Evolutionary conservation across 2,329 filamentous ascomycete species (phyloP), one percentile per base, ranked within the genome.

Genomic region (Ascochyta fabae): DNA sequence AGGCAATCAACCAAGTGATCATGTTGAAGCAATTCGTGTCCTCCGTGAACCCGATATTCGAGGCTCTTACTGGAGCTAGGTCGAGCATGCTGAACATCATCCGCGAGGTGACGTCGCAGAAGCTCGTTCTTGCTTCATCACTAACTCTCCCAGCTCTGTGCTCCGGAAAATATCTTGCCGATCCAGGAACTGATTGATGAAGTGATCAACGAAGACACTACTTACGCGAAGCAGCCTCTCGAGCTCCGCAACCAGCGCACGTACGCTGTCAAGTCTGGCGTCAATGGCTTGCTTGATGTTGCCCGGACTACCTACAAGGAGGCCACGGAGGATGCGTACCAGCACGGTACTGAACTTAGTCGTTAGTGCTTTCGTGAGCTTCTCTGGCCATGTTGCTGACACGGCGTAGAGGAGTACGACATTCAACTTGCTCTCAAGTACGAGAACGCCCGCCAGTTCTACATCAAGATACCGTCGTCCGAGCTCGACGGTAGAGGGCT

Each of bases 221-320:
- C 83, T 0, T 96, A 90, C 64, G 89, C 91, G 55, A 90, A 84
- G 42, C 86, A 88, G 22, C 89, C 95, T 0, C 81, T 98, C 4
- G 94, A 97, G 59, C 80, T 96, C 53, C 85, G 93, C 13, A 96
- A 97, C 58, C 94, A 98, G 71, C 83, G 94, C 60, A 91, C 89
- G 0, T 97, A 96, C 77, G 94, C 94, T 22, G 88, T 98, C 29
- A 95, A 89, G 84, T 86, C 91, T 41, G 91, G 91, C 0, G 86
- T 95, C 38, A 92, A 91, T 65, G 91, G 91, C 2, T 84, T 97
- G 53, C 84, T 98, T 4, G 94, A 97, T 75, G 90, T 97, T 34
- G 91, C 92, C 31, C 85, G 93, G 5, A 89, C 92, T 67, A 92
- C 91, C 0, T 97, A 95, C 77, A 96, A 95, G 66, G 94, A 98